Percentiles rank a stretch among this genome's conserved stretches.
phyloP scores from a whole-genome alignment of 257 asterid species.

The Verbena officinalis region DNA sequence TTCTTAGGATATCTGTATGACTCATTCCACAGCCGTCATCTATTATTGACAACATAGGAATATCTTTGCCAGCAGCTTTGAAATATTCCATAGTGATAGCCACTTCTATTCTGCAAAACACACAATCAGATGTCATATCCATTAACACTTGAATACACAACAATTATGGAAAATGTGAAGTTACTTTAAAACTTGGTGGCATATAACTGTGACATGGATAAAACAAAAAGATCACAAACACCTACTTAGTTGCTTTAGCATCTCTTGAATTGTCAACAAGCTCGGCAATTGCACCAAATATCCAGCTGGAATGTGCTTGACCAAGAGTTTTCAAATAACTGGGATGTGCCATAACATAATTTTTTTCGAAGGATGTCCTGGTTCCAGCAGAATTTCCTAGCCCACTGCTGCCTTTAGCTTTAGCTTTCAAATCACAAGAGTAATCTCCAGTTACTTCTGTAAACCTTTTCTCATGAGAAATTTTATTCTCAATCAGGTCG shows the following conservation, averaged over 20 bases:
- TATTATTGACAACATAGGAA: slow-evolving; percentile 70
- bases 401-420: slow-evolving; percentile 30
- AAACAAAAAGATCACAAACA: slow-evolving; percentile 22
- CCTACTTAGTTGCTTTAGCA: slow-evolving; percentile 78
- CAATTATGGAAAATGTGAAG: neutral
- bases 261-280: slow-evolving; percentile 83
- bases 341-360: slow-evolving; percentile 64
- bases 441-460: slow-evolving; percentile 38
- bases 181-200: neutral
- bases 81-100: slow-evolving; percentile 50
- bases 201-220: neutral
- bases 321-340: slow-evolving; percentile 75
- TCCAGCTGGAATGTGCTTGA: slow-evolving; percentile 86
- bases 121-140: slow-evolving; percentile 22
- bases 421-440: slow-evolving; percentile 35
- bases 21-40: slow-evolving; percentile 85
- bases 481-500: slow-evolving; percentile 36
- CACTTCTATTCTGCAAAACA: slow-evolving; percentile 56
- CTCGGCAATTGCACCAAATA: slow-evolving; percentile 89
- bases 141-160: slow-evolving; percentile 8
- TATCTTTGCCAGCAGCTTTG: slow-evolving; percentile 44
- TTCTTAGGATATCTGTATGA: slow-evolving; percentile 59
- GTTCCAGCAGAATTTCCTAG: slow-evolving; percentile 31
- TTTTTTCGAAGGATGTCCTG: slow-evolving; percentile 39
- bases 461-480: slow-evolving; percentile 30